Percentiles rank a stretch among this genome's conserved stretches.
Evolutionary conservation across 2,329 filamentous ascomycete genomes (phyloP).

Genomic region (Colletotrichum phormii): DNA sequence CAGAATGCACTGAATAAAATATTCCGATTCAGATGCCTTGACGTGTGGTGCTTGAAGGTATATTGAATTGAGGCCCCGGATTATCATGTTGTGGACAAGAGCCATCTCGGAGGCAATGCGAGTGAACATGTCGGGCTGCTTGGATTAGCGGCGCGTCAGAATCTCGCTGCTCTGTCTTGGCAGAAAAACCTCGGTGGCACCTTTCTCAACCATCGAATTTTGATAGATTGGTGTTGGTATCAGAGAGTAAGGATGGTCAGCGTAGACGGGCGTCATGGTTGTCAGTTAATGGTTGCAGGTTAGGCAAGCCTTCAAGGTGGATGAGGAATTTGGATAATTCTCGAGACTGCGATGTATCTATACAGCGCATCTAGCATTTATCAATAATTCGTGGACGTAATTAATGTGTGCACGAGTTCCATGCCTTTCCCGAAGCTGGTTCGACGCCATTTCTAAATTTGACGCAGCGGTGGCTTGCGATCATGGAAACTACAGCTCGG

Average conservation of each 20-base stretch:
- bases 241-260: conserved; percentile 19
- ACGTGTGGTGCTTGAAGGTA: conserved; percentile 52
- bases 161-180: too few species aligned
- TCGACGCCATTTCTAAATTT: too few species aligned
- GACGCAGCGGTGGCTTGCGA: too few species aligned
- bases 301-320: too few species aligned
- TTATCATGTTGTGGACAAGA: conserved; percentile 48
- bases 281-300: not conserved
- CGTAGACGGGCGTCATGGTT: conserved; percentile 10
- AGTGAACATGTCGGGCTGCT: conserved; percentile 44
- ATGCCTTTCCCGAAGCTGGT: too few species aligned
- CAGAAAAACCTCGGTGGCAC: not conserved
- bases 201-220: conserved; percentile 5
- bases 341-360: too few species aligned
- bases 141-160: not conserved
- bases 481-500: too few species aligned
- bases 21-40: conserved; percentile 45
- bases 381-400: too few species aligned
- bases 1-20: conserved; percentile 48
- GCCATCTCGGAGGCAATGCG: conserved; percentile 46
- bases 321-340: too few species aligned
- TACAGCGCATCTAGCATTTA: too few species aligned
- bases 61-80: conserved; percentile 52
- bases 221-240: conserved; percentile 12
- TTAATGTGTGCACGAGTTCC: too few species aligned